These are phyloP conservation scores for Lagenidium sp. DNA, from an alignment of 352 stramenopile species.

Conservation along the genomic window DNA sequence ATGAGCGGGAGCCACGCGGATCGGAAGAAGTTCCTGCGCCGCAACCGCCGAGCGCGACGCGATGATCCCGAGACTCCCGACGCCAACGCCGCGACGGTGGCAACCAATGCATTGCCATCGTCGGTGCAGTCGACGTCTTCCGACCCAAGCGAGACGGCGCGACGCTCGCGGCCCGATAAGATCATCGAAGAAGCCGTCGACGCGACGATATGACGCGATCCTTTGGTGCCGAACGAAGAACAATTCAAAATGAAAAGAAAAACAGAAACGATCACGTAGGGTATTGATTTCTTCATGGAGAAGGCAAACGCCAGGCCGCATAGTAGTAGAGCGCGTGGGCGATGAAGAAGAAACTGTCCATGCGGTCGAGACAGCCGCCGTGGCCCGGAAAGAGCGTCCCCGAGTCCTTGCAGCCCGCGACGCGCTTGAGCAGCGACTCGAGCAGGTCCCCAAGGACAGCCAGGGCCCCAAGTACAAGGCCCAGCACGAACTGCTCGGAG, in stretches of 20 bases:
- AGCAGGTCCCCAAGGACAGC: slow-evolving; percentile 58
- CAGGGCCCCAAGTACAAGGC: slow-evolving; percentile 33
- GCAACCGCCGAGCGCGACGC: no score
- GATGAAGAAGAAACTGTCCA: slow-evolving; percentile 71
- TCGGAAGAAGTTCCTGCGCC: slow-evolving; percentile 62
- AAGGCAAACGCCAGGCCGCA: no score
- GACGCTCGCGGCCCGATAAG: slow-evolving; percentile 7
- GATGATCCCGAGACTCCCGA: slow-evolving; percentile 20
- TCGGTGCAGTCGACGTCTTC: no score
- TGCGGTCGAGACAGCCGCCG: slow-evolving; percentile 67
- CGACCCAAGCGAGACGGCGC: no score
- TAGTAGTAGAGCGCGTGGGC: slow-evolving; percentile 57
- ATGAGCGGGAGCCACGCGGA: slow-evolving; percentile 49
- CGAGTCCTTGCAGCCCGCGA: slow-evolving; percentile 62
- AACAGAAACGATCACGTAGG: no score
- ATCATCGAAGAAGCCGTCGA: slow-evolving; percentile 31
- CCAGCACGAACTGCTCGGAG: slow-evolving; percentile 29
- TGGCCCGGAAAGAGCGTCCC: slow-evolving; percentile 65
- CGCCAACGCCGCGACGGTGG: slow-evolving; percentile 4
- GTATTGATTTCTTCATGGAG: no score
- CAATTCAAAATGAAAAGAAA: no score
- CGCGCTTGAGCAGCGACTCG: slow-evolving; percentile 65
- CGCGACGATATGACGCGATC: slow-evolving; percentile 45
- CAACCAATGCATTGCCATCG: no score
- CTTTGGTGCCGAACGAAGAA: no score